Evolutionary conservation across 202 grass and related monocot genomes (phyloP).

Genomic region (Musa balbisiana): DNA sequence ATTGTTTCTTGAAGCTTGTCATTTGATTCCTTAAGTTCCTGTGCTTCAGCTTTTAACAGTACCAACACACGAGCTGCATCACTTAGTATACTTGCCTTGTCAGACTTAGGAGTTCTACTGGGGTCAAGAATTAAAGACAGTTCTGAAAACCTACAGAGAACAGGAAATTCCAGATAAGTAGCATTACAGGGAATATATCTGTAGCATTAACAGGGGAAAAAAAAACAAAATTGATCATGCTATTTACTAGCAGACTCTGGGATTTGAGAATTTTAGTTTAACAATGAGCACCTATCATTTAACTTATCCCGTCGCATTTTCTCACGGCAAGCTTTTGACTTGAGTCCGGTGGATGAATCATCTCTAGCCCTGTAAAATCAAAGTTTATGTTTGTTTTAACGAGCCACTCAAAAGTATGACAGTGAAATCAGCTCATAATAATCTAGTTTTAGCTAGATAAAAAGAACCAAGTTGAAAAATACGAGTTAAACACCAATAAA

Average conservation of each 20-base stretch:
- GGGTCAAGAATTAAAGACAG: conserved; percentile 51
- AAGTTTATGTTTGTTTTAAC: background rate
- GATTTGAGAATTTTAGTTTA: background rate
- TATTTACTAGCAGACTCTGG: background rate
- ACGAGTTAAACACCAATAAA: background rate
- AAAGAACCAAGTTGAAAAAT: no score
- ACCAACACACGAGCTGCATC: conserved; percentile 45
- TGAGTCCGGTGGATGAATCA: conserved; percentile 46
- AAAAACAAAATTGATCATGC: background rate
- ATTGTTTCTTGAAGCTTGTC: conserved; percentile 56
- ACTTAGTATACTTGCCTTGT: conserved; percentile 66
- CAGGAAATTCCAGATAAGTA: conserved; percentile 5
- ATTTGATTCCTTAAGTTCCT: conserved; percentile 75
- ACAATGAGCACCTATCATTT: conserved; percentile 54
- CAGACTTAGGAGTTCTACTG: conserved; percentile 55
- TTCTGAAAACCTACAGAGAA: conserved; percentile 56
- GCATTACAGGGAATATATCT: background rate
- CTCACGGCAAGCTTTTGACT: conserved; percentile 71
- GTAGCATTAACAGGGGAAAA: background rate
- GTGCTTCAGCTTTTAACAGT: conserved; percentile 57
- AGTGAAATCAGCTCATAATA: background rate
- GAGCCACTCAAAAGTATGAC: background rate
- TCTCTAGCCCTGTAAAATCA: conserved; percentile 52
- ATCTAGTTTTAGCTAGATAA: background rate
- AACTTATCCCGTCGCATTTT: conserved; percentile 70